Evolutionary conservation across 805 yeast genomes (phyloP).

Genomic region (Spathaspora passalidarum): DNA sequence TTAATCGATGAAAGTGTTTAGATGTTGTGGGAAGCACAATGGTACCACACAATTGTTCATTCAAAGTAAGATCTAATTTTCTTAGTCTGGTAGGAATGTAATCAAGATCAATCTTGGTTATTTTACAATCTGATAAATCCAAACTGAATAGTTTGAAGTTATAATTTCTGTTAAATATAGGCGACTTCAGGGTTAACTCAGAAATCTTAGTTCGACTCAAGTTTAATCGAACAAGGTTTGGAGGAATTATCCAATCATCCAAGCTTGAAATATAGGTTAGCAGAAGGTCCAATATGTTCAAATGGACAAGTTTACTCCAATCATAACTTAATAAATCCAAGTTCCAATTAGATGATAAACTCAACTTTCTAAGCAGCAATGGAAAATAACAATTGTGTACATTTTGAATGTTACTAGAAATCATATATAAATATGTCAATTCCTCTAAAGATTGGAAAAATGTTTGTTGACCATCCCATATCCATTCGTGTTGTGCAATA

Average conservation of each 20-base stretch:
- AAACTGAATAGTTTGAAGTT: slow-evolving; percentile 6
- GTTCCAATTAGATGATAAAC: slow-evolving; percentile 23
- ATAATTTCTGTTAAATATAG: slow-evolving; percentile 2
- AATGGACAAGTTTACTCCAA: slow-evolving; percentile 24
- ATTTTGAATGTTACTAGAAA: slow-evolving; percentile 19
- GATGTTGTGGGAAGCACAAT: too few species aligned
- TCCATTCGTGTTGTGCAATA: slow-evolving; percentile 3
- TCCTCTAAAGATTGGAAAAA: slow-evolving; percentile 25
- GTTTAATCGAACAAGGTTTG: slow-evolving; percentile 9
- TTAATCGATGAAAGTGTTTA: too few species aligned
- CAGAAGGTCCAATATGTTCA: slow-evolving; percentile 17
- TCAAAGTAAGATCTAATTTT: slow-evolving; percentile 12
- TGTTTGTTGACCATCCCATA: background rate
- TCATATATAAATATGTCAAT: slow-evolving; percentile 21
- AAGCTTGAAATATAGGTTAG: slow-evolving; percentile 17
- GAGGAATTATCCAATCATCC: slow-evolving; percentile 19
- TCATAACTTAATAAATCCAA: slow-evolving; percentile 18
- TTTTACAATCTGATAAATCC: background rate
- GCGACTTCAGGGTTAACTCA: slow-evolving; percentile 1
- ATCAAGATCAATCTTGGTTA: slow-evolving; percentile 9
- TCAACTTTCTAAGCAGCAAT: slow-evolving; percentile 19
- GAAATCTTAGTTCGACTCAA: slow-evolving; percentile 8
- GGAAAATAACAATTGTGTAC: slow-evolving; percentile 20
- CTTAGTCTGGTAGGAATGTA: slow-evolving; percentile 8
- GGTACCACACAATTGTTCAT: too few species aligned